Evolutionary conservation across 495 filamentous ascomycete species (phyloP).

Genomic region (Aspergillus steynii): DNA sequence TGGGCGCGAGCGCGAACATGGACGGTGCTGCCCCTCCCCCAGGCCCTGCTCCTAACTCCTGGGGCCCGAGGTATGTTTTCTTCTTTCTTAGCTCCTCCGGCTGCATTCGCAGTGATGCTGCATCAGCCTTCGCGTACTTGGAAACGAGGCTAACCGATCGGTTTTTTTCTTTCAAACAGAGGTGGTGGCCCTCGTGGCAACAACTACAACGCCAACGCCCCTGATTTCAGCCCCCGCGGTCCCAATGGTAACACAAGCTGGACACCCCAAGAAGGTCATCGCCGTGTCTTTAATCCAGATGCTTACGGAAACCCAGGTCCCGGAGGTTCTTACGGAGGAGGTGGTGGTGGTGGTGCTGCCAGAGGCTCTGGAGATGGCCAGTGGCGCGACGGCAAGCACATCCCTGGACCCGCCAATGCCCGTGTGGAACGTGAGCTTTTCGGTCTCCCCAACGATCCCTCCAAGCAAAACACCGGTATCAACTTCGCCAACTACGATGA

Average conservation of each 20-base stretch:
- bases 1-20: slow-evolving; percentile 37
- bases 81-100: neutral
- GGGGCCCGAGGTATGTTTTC: slow-evolving; percentile 41
- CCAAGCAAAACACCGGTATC: slow-evolving; percentile 95
- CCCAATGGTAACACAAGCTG: slow-evolving; percentile 48
- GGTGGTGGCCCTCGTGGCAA: slow-evolving; percentile 54
- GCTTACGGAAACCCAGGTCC: slow-evolving; percentile 67
- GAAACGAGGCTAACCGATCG: neutral
- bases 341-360: slow-evolving; percentile 45
- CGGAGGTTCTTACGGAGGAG: slow-evolving; percentile 49
- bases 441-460: slow-evolving; percentile 87
- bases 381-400: slow-evolving; percentile 96
- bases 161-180: slow-evolving; percentile 13
- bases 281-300: slow-evolving; percentile 60
- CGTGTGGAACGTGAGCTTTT: slow-evolving; percentile 95
- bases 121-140: neutral
- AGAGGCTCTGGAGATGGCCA: slow-evolving; percentile 90
- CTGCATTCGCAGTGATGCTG: neutral
- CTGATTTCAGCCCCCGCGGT: slow-evolving; percentile 66
- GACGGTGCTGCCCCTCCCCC: slow-evolving; percentile 41
- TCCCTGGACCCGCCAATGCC: slow-evolving; percentile 82
- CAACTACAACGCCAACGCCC: slow-evolving; percentile 65
- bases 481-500: slow-evolving; percentile 99
- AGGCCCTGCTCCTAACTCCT: slow-evolving; percentile 31
- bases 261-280: slow-evolving; percentile 34